Conservation (phyloP, 164 flowering plant species). For the Echeveria elegans region DNA sequence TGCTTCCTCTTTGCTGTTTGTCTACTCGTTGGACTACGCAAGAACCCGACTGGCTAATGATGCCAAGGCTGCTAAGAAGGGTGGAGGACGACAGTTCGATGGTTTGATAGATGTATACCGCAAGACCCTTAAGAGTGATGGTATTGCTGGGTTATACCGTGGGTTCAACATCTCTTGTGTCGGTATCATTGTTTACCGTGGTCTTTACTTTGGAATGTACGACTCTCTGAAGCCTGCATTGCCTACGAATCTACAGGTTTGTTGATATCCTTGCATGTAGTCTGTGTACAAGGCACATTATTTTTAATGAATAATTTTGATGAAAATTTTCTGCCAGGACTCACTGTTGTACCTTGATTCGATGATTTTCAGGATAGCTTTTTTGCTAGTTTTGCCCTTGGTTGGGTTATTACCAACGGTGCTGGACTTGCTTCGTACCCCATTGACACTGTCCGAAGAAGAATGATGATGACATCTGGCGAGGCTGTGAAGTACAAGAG, state of each 20-base stretch:
- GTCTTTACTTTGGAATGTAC: conserved; percentile 85
- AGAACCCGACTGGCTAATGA: no score
- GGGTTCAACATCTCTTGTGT: conserved; percentile 87
- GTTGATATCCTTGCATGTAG: conserved; percentile 8
- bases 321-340: neutral
- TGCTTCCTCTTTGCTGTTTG: conserved; percentile 73
- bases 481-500: no score
- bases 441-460: no score
- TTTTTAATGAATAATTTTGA: neutral
- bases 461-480: no score
- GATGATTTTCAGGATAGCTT: no score
- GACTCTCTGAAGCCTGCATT: conserved; percentile 78
- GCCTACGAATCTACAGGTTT: conserved; percentile 51
- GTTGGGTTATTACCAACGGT: no score
- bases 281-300: no score
- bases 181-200: no score
- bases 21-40: conserved; percentile 72
- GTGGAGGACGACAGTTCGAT: conserved; percentile 71
- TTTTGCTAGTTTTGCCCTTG: no score
- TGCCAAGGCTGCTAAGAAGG: conserved; percentile 78
- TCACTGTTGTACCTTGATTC: neutral
- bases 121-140: conserved; percentile 59
- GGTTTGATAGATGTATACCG: conserved; percentile 75
- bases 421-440: no score
- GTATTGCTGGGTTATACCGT: conserved; percentile 79